Base-by-base conservation (phyloP, 1,139 yeast species). In the Martiniozyma asiatica region DNA sequence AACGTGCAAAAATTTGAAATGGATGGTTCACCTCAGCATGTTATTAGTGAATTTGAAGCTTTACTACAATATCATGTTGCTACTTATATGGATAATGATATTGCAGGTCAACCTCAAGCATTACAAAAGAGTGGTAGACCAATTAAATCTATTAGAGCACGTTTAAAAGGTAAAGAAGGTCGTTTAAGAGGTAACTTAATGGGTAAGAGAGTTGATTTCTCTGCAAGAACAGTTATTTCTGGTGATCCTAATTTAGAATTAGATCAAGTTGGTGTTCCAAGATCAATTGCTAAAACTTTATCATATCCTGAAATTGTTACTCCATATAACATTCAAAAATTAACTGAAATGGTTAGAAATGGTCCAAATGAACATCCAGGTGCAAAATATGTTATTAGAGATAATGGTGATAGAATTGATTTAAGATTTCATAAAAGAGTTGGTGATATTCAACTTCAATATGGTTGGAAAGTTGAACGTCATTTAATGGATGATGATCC, bases 351-450 rank as follows among this genome's bases (percentile, higher is more conserved):
- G 45, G 98, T 92, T 12, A 78, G 95, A 46, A 92, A 89, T 56
- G 99, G 99, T 39, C 98, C 98, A 19, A 89, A 85, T 55, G 98
- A 92, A 57, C 98, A 89, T 51, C 99, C 99, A 1, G 99, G 99
- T 65, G 98, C 98, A 22, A 89, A 89, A 52, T 92, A 92, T 53
- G 96, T 89, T 31, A 87, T 89, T 36, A 79, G 98, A 63, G 98
- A 89, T 53, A 84, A 94, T 30, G 99, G 98, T 51, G 98, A 92
- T 55, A 87, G 99, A 65, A 87, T 92, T 48, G 98, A 89, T 56
- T 68, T 89, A 53, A 71, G 97, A 53, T 89, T 87, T 58, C 93
- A 92, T 61, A 89, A 89, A 55, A 79, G 98, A 56, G 96, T 97
- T 2, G 98, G 98, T 50, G 98, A 89, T 51, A 81, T 92, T 50